phyloP scores from a whole-genome alignment of 176 grass and related monocot species.

The Puccinellia tenuiflora region DNA sequence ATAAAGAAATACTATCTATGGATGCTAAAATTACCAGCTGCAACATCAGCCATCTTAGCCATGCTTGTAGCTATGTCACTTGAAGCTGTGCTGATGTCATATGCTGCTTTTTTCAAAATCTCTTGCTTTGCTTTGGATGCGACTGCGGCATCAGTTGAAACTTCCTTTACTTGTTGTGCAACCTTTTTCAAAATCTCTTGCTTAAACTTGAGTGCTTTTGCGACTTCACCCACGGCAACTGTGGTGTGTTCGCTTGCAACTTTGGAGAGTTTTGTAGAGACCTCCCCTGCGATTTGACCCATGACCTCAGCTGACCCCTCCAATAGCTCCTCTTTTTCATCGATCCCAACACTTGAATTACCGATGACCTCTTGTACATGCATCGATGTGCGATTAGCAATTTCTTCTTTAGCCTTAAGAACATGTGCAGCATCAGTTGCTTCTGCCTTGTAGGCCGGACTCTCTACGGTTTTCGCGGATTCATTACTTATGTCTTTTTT shows the following conservation, averaged over 20 bases:
- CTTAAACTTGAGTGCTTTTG: slow-evolving; percentile 2
- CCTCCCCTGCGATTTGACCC: slow-evolving; percentile 10
- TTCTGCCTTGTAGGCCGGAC: background rate
- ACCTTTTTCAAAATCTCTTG: background rate
- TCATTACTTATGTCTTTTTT: background rate
- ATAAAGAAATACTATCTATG: background rate
- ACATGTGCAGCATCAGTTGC: background rate
- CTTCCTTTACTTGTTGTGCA: background rate
- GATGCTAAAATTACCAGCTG: slow-evolving; percentile 3
- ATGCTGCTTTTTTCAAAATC: background rate
- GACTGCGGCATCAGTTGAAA: background rate
- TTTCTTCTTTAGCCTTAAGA: slow-evolving; percentile 19
- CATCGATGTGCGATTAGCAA: slow-evolving; percentile 4
- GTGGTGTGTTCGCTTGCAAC: background rate
- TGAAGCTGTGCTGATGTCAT: background rate
- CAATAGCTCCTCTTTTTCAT: slow-evolving; percentile 11
- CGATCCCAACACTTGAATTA: background rate
- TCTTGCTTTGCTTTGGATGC: slow-evolving; percentile 5
- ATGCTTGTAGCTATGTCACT: slow-evolving; percentile 22
- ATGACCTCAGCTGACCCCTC: slow-evolving; percentile 22
- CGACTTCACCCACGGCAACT: background rate
- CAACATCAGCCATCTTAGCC: slow-evolving; percentile 16
- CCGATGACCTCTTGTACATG: slow-evolving; percentile 6
- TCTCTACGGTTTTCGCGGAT: background rate
- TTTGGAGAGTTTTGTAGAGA: background rate